Evolutionary conservation across 306 rosid genomes (phyloP).

Genomic region (Rosa lucieae): DNA sequence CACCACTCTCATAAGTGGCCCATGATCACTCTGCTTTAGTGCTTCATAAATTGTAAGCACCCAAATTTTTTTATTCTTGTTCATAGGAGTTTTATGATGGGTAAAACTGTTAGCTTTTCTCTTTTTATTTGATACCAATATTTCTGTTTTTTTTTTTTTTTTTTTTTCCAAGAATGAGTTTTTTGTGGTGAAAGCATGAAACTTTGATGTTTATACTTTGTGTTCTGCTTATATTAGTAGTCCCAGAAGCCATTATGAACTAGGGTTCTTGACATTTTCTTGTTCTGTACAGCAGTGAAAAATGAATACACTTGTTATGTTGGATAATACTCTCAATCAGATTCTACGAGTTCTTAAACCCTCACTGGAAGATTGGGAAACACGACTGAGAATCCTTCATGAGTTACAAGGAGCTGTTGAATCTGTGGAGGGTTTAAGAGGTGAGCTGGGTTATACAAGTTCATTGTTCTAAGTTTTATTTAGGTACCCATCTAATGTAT

Average conservation of each 20-base stretch:
- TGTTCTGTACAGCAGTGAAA: background rate
- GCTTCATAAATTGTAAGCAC: background rate
- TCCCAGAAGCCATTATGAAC: background rate
- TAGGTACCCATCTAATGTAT: background rate
- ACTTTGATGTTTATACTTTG: background rate
- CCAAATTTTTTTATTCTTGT: background rate
- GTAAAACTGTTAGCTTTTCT: background rate
- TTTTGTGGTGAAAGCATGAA: background rate
- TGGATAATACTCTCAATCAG: slow-evolving; percentile 51
- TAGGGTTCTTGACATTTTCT: background rate
- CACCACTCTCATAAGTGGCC: background rate
- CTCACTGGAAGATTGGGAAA: slow-evolving; percentile 48
- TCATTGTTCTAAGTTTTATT: slow-evolving; percentile 20
- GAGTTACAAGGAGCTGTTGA: slow-evolving; percentile 42
- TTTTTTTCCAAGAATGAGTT: background rate
- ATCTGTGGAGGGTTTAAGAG: slow-evolving; percentile 64
- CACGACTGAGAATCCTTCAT: slow-evolving; percentile 46
- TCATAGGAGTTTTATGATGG: background rate
- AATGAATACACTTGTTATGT: slow-evolving; percentile 13
- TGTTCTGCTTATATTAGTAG: background rate
- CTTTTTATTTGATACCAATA: background rate
- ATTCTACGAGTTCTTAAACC: slow-evolving; percentile 59
- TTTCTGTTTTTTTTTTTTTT: background rate
- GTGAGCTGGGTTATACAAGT: slow-evolving; percentile 25
- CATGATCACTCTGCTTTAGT: background rate